Conservation (phyloP, 2,329 filamentous ascomycete genomes). For the Colletotrichum sansevieriae region DNA sequence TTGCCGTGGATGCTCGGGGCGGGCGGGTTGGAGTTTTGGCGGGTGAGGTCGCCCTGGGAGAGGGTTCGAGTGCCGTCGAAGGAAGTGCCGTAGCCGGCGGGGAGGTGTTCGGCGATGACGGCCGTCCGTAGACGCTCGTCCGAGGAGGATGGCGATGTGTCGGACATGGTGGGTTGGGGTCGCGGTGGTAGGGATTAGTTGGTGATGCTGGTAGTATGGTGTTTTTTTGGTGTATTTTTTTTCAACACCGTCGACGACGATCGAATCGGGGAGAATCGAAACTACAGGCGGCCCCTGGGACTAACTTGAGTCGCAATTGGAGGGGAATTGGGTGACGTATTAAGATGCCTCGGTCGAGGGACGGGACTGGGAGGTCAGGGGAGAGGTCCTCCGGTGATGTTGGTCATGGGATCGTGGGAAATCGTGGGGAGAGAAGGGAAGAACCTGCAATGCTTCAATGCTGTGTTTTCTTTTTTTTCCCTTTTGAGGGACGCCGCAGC, state of each 20-base stretch:
- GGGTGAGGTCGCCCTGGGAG: slow-evolving; percentile 34
- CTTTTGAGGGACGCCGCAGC: slow-evolving; percentile 5
- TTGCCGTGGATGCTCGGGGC: slow-evolving; percentile 35
- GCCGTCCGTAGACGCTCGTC: slow-evolving; percentile 35
- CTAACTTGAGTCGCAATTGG: slow-evolving; percentile 15
- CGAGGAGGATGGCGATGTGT: slow-evolving; percentile 30
- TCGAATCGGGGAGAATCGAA: not conserved
- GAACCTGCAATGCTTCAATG: slow-evolving; percentile 32
- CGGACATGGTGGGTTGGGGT: slow-evolving; percentile 23
- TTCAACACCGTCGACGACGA: not conserved
- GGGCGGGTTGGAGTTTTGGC: slow-evolving; percentile 22
- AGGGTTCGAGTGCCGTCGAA: slow-evolving; percentile 41
- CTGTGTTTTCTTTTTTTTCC: slow-evolving; percentile 6
- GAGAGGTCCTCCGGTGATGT: no score
- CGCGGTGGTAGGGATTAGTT: not conserved
- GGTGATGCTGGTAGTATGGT: not conserved
- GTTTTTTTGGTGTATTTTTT: not conserved
- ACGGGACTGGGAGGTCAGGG: not conserved
- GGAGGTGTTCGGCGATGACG: slow-evolving; percentile 41
- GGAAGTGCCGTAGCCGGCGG: slow-evolving; percentile 40
- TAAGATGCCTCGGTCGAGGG: slow-evolving; percentile 15
- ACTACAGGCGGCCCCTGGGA: not conserved
- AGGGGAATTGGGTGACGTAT: not conserved
- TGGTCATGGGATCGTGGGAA: slow-evolving; percentile 12
- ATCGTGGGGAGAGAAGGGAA: slow-evolving; percentile 23